Evolutionary conservation across 164 flowering plant species (phyloP).

Genomic region (Platanus orientalis): DNA sequence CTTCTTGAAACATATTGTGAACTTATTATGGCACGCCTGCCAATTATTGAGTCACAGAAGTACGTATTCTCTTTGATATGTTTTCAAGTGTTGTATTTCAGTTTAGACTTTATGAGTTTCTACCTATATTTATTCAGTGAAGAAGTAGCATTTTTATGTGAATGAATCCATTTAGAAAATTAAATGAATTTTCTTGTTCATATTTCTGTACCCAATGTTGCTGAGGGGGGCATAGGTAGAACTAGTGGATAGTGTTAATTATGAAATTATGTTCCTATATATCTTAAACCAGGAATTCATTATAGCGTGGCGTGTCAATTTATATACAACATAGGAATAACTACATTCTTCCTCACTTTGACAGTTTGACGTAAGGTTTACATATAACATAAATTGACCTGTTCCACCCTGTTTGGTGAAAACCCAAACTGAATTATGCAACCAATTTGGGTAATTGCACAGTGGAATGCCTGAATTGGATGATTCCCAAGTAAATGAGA

Average conservation of each 20-base stretch:
- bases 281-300: neutral
- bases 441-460: too few relatives aligned
- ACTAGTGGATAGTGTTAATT: too few relatives aligned
- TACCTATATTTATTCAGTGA: neutral
- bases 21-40: conserved; percentile 80
- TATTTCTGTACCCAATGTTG: neutral
- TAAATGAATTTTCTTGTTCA: neutral
- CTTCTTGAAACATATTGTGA: conserved; percentile 84
- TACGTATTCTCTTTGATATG: conserved; percentile 27
- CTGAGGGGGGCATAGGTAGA: neutral
- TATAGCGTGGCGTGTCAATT: neutral
- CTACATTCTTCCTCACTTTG: neutral
- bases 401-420: too few relatives aligned
- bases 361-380: neutral
- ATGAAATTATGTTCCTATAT: too few relatives aligned
- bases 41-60: conserved; percentile 96
- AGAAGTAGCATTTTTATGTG: neutral
- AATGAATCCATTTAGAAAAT: neutral
- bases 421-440: too few relatives aligned
- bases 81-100: too few relatives aligned
- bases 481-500: too few relatives aligned
- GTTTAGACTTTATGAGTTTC: neutral
- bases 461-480: too few relatives aligned
- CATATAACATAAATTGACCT: neutral
- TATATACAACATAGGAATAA: neutral